Evolutionary conservation across 768 basidiomycete species (phyloP).

Genomic region (Rhizopogon salebrosus): DNA sequence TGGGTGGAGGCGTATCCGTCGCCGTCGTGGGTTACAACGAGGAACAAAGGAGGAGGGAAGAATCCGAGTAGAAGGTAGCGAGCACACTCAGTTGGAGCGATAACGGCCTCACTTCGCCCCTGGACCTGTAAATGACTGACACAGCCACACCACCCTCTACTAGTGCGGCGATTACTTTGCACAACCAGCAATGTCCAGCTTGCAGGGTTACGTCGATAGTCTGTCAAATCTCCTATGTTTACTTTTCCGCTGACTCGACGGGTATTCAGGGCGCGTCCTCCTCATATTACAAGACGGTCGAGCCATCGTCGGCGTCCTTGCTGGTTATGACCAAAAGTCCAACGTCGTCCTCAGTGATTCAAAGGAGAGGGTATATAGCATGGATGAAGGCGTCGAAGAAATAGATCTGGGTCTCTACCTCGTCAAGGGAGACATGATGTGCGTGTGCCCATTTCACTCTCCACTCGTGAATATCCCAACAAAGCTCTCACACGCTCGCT

Average conservation of each 20-base stretch:
- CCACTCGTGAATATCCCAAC: not conserved
- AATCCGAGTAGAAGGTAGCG: not conserved
- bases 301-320: slow-evolving; percentile 86
- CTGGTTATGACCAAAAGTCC: slow-evolving; percentile 92
- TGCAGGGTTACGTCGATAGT: slow-evolving; percentile 92
- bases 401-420: slow-evolving; percentile 92
- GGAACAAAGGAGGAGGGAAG: not conserved
- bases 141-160: slow-evolving; percentile 2
- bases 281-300: slow-evolving; percentile 96
- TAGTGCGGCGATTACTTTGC: slow-evolving; percentile 2
- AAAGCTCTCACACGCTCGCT: not conserved
- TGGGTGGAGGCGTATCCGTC: not conserved
- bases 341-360: slow-evolving; percentile 94
- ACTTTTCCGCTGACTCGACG: not conserved
- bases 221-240: slow-evolving; percentile 19
- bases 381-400: slow-evolving; percentile 92
- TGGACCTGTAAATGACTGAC: not conserved
- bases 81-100: no score
- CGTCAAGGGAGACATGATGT: slow-evolving; percentile 99
- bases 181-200: slow-evolving; percentile 63
- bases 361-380: slow-evolving; percentile 88
- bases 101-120: no score
- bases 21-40: not conserved
- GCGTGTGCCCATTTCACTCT: slow-evolving; percentile 29
- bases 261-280: slow-evolving; percentile 70